Evolutionary conservation across 2,329 filamentous ascomycete species (phyloP), one percentile per base, ranked within the genome.

Genomic region (Aspergillus sojae): DNA sequence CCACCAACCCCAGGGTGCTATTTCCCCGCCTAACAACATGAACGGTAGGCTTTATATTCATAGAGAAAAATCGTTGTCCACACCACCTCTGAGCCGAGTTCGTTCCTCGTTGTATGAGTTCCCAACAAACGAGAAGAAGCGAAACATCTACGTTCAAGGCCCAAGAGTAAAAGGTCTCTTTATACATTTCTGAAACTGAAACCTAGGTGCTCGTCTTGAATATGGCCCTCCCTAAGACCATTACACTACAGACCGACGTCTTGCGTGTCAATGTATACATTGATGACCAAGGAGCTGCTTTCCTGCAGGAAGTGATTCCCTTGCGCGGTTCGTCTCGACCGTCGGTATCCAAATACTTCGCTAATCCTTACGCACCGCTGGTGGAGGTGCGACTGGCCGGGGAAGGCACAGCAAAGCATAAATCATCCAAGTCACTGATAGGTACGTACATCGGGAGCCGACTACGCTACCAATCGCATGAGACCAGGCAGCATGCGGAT

Each of bases 401-500:
- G 11, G 71, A 74, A 56, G 73, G 72, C 21, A 74, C 66, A 4
- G 34, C 45, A 6, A 65, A 62, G 26, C 58, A 67, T 58, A 73
- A 74, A 58, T 69, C 69, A 0, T 68, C 73, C 46, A 75, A 75
- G 60, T 61, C 65, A 4, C 67, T 74, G n/a, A 66, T 65, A 39
- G 67, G 64, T 7, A 67, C 63, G 16, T 73, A 72, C 45, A 58
- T 75, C 34, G 66, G 64, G 2, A 58, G 62, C 4, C 68, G 72
- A 1, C 62, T 75, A 4, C 63, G 58, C 4, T 76, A 75, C 55
- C 54, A 67, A 30, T 66, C 60, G 5, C 70, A 72, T 54, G n/a
- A 57, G 19, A 63, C 56, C 19, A 32, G 48, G 21, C 32, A 12
- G 4, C 32, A 19, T 5, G 48, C n/a, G 3, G 45, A 46, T 1